Evolutionary conservation across 108 stramenopile species (phyloP), one percentile per base, ranked within the genome.

Genomic region (Stephanodiscus minutulus): DNA sequence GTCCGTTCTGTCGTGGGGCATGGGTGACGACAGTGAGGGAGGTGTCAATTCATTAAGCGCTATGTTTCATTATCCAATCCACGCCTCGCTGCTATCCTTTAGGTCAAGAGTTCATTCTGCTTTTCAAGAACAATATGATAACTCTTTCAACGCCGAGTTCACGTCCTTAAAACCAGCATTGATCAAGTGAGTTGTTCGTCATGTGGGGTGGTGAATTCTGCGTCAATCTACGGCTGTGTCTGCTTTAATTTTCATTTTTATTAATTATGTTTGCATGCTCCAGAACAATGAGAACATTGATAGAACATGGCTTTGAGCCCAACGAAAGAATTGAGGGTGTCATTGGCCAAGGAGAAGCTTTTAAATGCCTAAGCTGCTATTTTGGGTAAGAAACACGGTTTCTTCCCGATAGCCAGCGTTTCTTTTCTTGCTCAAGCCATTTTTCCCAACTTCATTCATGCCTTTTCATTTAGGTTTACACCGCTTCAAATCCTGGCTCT

Each of bases 271-370:
- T 28, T 33, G 13, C 24, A 15, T 20, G 31, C 28, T 18, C 33
- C 52, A 77, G 84, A 37, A 87, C 85, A 5, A 33, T 88, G 15
- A 70, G 64, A 46, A 61, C 75, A n/a, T 68, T 91, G 13, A 75
- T 88, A 5, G 49, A 66, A 9, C 70, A 70, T 61, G 91, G 93
- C 0, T 92, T 94, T 58, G 92, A 94, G 61, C 85, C 88, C 0
- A 94, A 94, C 68, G 92, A 94, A 64, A 74, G 90, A 21, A 66
- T 91, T 50, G 85, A 88, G 39, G 77, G 82, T 24, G 58, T 87
- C 18, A 36, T 72, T 33, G 77, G 67, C 22, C 54, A 54, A 49
- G 82, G 78, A 22, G 70, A 53, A 35, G 79, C 53, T 29, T 50
- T 61, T 18, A 75, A 68, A 43, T 66, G 79, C 21, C 66, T 92